Percentiles rank a stretch among this genome's conserved stretches.
Conservation (phyloP, 441 rosid genomes). For the Macaranga tanarius region DNA sequence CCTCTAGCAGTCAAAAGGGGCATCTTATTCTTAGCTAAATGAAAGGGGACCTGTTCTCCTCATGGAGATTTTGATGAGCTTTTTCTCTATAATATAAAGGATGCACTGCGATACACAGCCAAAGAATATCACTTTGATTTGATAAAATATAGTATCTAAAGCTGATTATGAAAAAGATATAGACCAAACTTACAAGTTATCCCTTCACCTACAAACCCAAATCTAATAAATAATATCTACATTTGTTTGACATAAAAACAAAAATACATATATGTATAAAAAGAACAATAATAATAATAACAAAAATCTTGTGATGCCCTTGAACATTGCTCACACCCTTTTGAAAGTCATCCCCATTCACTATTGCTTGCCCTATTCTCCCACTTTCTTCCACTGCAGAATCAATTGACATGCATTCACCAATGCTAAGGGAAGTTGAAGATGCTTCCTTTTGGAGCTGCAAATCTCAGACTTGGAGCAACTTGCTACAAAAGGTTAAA, state of each 20-base stretch:
- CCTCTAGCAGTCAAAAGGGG: conserved; percentile 10
- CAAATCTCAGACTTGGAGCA: conserved; percentile 30
- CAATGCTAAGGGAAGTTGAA: not conserved
- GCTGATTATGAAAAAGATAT: not conserved
- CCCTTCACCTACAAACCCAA: not conserved
- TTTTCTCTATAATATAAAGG: not conserved
- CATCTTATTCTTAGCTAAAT: not conserved
- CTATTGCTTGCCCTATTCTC: not conserved
- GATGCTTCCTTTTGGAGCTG: conserved; percentile 27
- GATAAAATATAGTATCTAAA: conserved; percentile 9
- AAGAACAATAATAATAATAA: too few relatives aligned
- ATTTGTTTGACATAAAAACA: too few relatives aligned
- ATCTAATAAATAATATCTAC: not conserved
- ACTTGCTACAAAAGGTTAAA: conserved; percentile 31
- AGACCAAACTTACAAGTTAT: conserved; percentile 11
- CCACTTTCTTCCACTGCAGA: not conserved
- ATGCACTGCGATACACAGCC: not conserved
- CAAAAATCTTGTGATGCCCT: too few relatives aligned
- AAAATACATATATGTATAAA: too few relatives aligned
- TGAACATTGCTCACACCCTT: not conserved
- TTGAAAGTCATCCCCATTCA: not conserved
- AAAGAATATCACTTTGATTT: not conserved
- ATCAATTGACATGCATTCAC: not conserved
- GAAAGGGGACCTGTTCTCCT: not conserved
- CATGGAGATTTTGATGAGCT: not conserved